phyloP scores from a whole-genome alignment of 371 early-diverging fungal genomes.

The Antonospora locustae region DNA sequence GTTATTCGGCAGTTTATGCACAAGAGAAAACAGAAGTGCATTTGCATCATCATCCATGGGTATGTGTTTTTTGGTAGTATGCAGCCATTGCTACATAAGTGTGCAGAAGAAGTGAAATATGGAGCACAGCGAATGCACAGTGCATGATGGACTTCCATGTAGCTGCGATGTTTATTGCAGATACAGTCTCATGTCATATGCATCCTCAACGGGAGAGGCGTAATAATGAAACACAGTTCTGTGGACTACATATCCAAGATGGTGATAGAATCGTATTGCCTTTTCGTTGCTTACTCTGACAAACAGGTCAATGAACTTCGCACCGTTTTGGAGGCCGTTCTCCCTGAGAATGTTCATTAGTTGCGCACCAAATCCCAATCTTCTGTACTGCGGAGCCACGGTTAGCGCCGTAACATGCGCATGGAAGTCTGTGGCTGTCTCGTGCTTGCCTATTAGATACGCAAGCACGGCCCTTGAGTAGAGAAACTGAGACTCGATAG shows the following conservation, averaged over 20 bases:
- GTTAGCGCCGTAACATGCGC: conserved; percentile 93
- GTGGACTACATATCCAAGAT: conserved; percentile 77
- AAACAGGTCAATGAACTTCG: conserved; percentile 89
- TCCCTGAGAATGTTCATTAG: conserved; percentile 74
- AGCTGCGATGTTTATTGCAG: too few relatives aligned
- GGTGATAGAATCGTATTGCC: conserved; percentile 84
- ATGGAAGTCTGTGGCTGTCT: conserved; percentile 61
- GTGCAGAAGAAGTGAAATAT: too few relatives aligned
- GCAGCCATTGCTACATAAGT: too few relatives aligned
- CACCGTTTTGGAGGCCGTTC: conserved; percentile 59
- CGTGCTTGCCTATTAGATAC: conserved; percentile 51
- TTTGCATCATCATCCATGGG: too few relatives aligned
- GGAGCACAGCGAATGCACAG: too few relatives aligned
- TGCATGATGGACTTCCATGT: too few relatives aligned
- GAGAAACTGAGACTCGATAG: neutral
- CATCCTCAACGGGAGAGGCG: conserved; percentile 52
- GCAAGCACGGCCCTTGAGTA: conserved; percentile 15
- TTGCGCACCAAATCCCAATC: conserved; percentile 69
- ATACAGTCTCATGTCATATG: conserved; percentile 51
- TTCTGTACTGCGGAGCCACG: conserved; percentile 79
- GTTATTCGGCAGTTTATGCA: too few relatives aligned
- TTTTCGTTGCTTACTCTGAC: conserved; percentile 77
- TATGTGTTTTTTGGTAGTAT: too few relatives aligned
- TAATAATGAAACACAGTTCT: conserved; percentile 77
- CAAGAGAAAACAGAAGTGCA: too few relatives aligned